phyloP scores from a whole-genome alignment of 768 basidiomycete genomes.

The Sutorius australiensis region DNA sequence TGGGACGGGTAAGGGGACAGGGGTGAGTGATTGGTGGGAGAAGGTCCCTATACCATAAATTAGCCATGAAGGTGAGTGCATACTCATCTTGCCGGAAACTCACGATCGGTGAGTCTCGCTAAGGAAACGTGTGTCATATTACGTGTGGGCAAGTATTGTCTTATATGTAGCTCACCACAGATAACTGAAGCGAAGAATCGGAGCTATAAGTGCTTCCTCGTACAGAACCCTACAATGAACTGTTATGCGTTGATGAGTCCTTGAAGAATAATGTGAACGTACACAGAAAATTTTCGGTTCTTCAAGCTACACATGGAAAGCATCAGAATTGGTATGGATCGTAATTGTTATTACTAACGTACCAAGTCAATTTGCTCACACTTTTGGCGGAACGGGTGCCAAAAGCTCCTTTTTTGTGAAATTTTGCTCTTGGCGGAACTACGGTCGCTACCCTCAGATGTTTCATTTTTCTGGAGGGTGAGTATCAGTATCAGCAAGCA shows the following conservation, averaged over 20 bases:
- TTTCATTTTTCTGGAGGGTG: not conserved
- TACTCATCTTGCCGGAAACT: not conserved
- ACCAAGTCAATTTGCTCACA: not conserved
- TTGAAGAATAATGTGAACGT: not conserved
- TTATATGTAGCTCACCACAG: not conserved
- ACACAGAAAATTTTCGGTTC: slow-evolving; percentile 2
- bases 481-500: not conserved
- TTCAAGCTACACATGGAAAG: not conserved
- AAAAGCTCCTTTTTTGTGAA: not conserved
- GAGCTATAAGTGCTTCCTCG: not conserved
- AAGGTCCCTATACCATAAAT: not conserved
- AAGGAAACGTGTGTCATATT: not conserved
- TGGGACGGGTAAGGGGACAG: not conserved
- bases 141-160: not conserved
- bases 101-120: slow-evolving; percentile 1
- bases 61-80: not conserved
- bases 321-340: not conserved
- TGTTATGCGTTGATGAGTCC: not conserved
- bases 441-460: not conserved
- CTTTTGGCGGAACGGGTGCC: not conserved
- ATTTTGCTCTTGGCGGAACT: not conserved
- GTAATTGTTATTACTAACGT: not conserved
- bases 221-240: slow-evolving; percentile 1
- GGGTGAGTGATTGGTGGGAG: not conserved
- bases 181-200: not conserved